A percentile compares a stretch with the other conserved stretches of the same genome.
phyloP scores from a whole-genome alignment of 768 basidiomycete genomes.

The Saitozyma podzolica region DNA sequence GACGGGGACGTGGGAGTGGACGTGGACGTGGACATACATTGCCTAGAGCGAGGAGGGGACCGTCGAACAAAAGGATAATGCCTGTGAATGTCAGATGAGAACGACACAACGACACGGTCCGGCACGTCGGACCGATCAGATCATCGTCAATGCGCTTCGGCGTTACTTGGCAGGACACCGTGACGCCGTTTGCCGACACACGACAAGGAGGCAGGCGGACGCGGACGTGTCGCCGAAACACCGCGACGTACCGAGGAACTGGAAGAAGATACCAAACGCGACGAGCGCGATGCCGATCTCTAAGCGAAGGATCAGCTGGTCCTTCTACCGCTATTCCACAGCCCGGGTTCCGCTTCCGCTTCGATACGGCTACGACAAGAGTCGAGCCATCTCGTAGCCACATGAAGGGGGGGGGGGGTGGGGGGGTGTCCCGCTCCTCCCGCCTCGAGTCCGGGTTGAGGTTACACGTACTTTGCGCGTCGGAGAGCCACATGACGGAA shows the following conservation, averaged over 20 bases:
- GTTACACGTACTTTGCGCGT: slow-evolving; percentile 57
- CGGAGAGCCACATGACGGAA: slow-evolving; percentile 60
- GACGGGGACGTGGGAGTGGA: too few relatives aligned
- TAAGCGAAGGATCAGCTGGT: slow-evolving; percentile 46
- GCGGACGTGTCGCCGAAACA: not conserved
- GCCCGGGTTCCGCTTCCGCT: slow-evolving; percentile 2
- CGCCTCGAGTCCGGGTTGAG: too few relatives aligned
- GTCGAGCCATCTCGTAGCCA: not conserved
- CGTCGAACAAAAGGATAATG: slow-evolving; percentile 94
- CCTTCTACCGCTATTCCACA: slow-evolving; percentile 3
- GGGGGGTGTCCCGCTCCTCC: too few relatives aligned
- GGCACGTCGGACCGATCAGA: not conserved
- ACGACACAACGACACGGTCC: not conserved
- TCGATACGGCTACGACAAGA: slow-evolving; percentile 2
- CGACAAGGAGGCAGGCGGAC: not conserved
- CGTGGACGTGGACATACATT: slow-evolving; percentile 64
- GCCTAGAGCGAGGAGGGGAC: slow-evolving; percentile 90
- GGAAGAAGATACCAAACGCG: slow-evolving; percentile 90
- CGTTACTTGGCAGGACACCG: too few relatives aligned
- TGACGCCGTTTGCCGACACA: not conserved
- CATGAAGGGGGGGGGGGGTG: too few relatives aligned
- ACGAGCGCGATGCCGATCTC: slow-evolving; percentile 97
- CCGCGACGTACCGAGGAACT: slow-evolving; percentile 70
- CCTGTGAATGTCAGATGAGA: slow-evolving; percentile 21
- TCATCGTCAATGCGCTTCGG: too few relatives aligned